A percentile compares a stretch with the other conserved stretches of the same genome.
These are phyloP conservation scores for Oxytropis ochrocephala DNA, from an alignment of 306 rosid species.

Conservation along the genomic window DNA sequence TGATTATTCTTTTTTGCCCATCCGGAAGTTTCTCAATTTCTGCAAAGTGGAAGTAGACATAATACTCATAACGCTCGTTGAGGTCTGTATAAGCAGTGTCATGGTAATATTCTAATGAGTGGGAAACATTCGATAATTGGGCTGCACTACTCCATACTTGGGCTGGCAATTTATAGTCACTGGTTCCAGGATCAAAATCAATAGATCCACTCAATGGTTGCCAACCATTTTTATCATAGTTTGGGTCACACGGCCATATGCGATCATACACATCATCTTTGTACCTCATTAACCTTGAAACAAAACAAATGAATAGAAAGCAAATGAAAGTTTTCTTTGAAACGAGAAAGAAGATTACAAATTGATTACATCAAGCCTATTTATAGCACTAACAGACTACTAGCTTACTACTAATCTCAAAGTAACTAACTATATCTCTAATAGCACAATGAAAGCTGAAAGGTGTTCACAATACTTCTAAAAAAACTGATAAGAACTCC, in stretches of 20 bases:
- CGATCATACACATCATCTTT: constrained; percentile 7
- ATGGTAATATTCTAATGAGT: not conserved
- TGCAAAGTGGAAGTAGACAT: constrained; percentile 30
- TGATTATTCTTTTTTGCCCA: constrained; percentile 26
- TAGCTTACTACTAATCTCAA: too few relatives aligned
- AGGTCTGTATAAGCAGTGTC: not conserved
- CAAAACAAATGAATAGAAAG: not conserved
- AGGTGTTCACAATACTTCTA: too few relatives aligned
- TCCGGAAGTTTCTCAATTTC: constrained; percentile 30
- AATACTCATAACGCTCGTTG: not conserved
- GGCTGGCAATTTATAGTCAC: constrained; percentile 14
- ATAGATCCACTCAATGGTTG: not conserved
- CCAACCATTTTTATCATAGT: not conserved
- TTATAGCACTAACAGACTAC: too few relatives aligned
- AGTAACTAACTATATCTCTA: too few relatives aligned
- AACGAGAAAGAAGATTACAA: too few relatives aligned
- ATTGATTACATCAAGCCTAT: too few relatives aligned
- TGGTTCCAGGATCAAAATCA: not conserved
- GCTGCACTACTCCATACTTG: not conserved
- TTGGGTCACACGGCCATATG: not conserved
- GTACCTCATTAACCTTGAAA: not conserved
- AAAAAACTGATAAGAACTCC: too few relatives aligned
- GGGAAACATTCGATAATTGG: not conserved
- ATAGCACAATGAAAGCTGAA: too few relatives aligned
- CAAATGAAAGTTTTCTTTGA: not conserved